These are phyloP conservation scores for Hypomontagnella submonticulosa DNA, from an alignment of 495 filamentous ascomycete genomes.

Conservation along the genomic window DNA sequence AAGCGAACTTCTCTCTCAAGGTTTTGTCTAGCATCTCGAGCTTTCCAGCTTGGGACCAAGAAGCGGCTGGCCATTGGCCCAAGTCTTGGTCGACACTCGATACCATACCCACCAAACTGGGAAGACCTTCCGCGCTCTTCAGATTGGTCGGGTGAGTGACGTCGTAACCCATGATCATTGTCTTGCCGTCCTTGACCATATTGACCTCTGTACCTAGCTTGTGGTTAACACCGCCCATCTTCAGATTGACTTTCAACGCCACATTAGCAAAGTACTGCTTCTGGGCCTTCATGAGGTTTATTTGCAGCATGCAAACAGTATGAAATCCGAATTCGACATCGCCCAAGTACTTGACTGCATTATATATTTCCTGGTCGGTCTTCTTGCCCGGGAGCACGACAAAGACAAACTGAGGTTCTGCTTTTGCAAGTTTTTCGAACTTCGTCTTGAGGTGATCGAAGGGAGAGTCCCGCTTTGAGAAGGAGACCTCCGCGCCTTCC, in stretches of 20 bases:
- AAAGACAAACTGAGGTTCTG: slow-evolving; percentile 65
- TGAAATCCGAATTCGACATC: slow-evolving; percentile 73
- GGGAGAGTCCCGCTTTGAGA: not conserved
- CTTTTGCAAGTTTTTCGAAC: slow-evolving; percentile 33
- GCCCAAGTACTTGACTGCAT: slow-evolving; percentile 72
- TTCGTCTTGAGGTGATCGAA: slow-evolving; percentile 15
- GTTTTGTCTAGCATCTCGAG: slow-evolving; percentile 69
- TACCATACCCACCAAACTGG: slow-evolving; percentile 81
- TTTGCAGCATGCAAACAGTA: slow-evolving; percentile 68
- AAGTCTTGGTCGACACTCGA: slow-evolving; percentile 72
- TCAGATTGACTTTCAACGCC: slow-evolving; percentile 85
- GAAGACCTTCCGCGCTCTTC: slow-evolving; percentile 59
- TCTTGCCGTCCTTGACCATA: slow-evolving; percentile 67
- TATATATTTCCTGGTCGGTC: slow-evolving; percentile 65
- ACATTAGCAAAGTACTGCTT: slow-evolving; percentile 75
- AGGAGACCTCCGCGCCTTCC: not conserved
- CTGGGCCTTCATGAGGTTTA: slow-evolving; percentile 64
- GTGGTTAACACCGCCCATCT: slow-evolving; percentile 85
- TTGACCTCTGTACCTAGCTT: slow-evolving; percentile 59
- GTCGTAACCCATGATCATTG: slow-evolving; percentile 86
- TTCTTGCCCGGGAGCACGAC: slow-evolving; percentile 67
- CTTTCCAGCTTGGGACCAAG: slow-evolving; percentile 65
- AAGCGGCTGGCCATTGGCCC: slow-evolving; percentile 74
- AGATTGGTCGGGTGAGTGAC: slow-evolving; percentile 89
- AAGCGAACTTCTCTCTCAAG: slow-evolving; percentile 65